Evolutionary conservation across 345 rosid genomes (phyloP).

Genomic region (Conringia planisiliqua): DNA sequence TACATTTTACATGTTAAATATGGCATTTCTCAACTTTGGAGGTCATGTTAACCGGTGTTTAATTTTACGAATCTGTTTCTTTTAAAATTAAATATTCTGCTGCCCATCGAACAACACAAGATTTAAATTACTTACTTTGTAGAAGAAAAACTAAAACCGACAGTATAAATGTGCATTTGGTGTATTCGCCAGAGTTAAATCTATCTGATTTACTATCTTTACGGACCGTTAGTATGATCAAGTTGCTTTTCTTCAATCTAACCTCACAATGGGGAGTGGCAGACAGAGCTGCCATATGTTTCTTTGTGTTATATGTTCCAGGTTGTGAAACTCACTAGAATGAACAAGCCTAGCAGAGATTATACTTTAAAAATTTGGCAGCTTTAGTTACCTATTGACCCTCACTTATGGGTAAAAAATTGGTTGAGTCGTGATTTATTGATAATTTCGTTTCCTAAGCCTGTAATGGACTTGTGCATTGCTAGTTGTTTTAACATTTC

Average conservation of each 20-base stretch:
- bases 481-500: slow-evolving; percentile 19
- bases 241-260: not conserved
- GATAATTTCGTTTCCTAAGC: not conserved
- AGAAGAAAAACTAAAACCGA: not conserved
- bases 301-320: not conserved
- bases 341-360: not conserved
- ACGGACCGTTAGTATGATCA: not conserved
- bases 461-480: slow-evolving; percentile 4
- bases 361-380: not conserved
- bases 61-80: not conserved
- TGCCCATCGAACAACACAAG: not conserved
- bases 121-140: not conserved
- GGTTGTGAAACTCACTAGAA: not conserved
- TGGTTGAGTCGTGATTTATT: not conserved
- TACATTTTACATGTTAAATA: not conserved
- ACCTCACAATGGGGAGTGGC: not conserved
- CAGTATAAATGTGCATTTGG: not conserved
- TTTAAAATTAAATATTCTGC: not conserved
- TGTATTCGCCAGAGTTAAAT: not conserved
- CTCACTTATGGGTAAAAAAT: not conserved
- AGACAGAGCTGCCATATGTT: not conserved
- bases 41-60: slow-evolving; percentile 3
- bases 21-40: not conserved
- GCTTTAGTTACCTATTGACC: not conserved
- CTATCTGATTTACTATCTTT: not conserved